Conservation (phyloP, 768 basidiomycete genomes). For the Trametes sanguinea region DNA sequence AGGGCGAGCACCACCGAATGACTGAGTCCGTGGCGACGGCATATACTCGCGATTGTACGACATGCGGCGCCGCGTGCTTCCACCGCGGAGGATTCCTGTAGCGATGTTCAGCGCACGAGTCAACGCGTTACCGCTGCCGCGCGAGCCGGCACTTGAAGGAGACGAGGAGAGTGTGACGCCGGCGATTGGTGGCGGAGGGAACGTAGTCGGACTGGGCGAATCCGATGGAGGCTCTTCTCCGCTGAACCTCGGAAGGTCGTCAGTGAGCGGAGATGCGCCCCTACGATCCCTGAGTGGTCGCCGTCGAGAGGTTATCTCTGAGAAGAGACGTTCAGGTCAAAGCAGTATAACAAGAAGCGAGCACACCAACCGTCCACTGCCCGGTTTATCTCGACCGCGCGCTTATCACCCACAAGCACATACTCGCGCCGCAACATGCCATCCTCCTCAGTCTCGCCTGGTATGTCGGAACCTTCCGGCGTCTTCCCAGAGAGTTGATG, state of each 20-base stretch:
- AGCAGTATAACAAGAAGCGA: not conserved
- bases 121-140: conserved; percentile 71
- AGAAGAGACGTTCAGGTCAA: not conserved
- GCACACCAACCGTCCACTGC: conserved; percentile 79
- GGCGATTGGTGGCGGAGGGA: conserved; percentile 63
- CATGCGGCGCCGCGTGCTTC: conserved; percentile 42
- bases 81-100: conserved; percentile 79
- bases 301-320: conserved; percentile 68
- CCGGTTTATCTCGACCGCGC: conserved; percentile 89
- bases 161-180: conserved; percentile 61
- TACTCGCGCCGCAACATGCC: conserved; percentile 83
- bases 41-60: conserved; percentile 42
- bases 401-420: conserved; percentile 88
- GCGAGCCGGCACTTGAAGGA: conserved; percentile 59
- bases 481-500: conserved; percentile 51
- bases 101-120: conserved; percentile 80
- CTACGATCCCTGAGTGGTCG: conserved; percentile 60
- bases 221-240: conserved; percentile 37
- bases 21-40: conserved; percentile 52
- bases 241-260: conserved; percentile 40
- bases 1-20: conserved; percentile 40
- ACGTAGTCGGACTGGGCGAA: conserved; percentile 45
- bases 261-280: conserved; percentile 47
- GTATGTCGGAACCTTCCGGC: conserved; percentile 68
- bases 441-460: conserved; percentile 84